Evolutionary conservation across 1,139 yeast species (phyloP), one percentile per base, ranked within the genome.

Genomic region (Saccharomyces hybrid): DNA sequence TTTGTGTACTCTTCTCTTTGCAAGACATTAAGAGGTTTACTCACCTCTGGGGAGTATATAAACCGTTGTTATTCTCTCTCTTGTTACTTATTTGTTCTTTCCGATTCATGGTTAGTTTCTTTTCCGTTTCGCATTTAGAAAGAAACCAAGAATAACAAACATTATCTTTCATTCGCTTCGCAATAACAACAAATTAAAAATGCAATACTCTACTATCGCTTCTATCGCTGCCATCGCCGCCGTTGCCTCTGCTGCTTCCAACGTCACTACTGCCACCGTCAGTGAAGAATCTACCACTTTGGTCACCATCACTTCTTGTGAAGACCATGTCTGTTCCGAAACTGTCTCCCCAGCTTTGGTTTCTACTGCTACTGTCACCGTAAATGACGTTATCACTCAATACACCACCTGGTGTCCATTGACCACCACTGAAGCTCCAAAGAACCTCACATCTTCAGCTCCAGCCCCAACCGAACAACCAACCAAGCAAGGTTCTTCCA

Each of bases 221-320:
- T 52, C 70, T 53, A 58, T 66, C 54, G 69, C 71, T 51, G 68
- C 71, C 52, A 61, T 63, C 58, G 66, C 71, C 57, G 65, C 73
- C 58, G 71, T 65, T 48, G 73, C 71, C 59, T 58, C 70, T 47
- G 72, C 68, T 53, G 64, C 65, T 50, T 57, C 69, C 56, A 66
- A 70, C 66, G 62, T 65, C 54, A 70, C 76, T 61, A 64, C 74
- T 55, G 70, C 70, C 50, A 66, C 71, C 53, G 69, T 65, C 48
- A 67, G 75, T 55, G 61, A 68, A 47, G 60, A 63, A 49, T 52
- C 65, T 52, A 75, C 76, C 60, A 72, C 79, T 57, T 70, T 76
- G 59, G 71, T 76, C 57, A 78, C 83, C 66, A 72, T 79, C 71
- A 78, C 82, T 57, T 73, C 78, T 54, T 80, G 84, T 71, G 65